Evolutionary conservation across 768 basidiomycete species (phyloP), one percentile per base, ranked within the genome.

Genomic region (Phallus indusiatus): DNA sequence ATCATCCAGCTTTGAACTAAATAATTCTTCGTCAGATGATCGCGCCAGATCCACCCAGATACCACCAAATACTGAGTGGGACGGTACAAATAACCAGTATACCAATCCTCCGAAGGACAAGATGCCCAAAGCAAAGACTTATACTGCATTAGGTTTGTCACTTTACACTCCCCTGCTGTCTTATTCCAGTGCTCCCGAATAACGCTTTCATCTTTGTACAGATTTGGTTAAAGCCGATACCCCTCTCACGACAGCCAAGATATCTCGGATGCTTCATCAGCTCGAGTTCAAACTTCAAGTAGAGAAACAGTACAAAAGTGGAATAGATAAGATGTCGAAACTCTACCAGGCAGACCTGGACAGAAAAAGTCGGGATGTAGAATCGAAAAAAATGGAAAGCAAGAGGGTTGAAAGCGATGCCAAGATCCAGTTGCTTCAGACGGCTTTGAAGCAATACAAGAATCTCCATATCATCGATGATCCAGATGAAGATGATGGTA

Each of bases 261-360:
- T 99, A 70, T 90, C 93, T 47, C 84, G 84, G 65, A 97, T 98
- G 94, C 83, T 98, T 53, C 94, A 97, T 73, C 94, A 97, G 72
- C 85, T 99, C 62, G 94, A 98, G 73, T 99, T 97, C 82, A 99
- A 99, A 75, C 84, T 97, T 57, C 91, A 95, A 72, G 92, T 99
- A 63, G 96, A 99, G 74, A 83, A 88, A 75, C 94, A 98, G 74
- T 97, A 97, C 78, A 95, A 94, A 78, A 82, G 86, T 70, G 96
- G 96, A 47, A 96, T 97, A 63, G 94, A 98, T 74, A 97, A 97
- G 77, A 99, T 99, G 96, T 90, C 87, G 37, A 94, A 90, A 72
- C 79, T 97, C 34, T 97, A 97, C 71, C 85, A 92, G 67, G 90
- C 88, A 5, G 96, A 99, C 67, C 95, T 94, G 56, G 96, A 99